Evolutionary conservation across 805 yeast species (phyloP), one percentile per base, ranked within the genome.

Genomic region (Lachancea thermotolerans): DNA sequence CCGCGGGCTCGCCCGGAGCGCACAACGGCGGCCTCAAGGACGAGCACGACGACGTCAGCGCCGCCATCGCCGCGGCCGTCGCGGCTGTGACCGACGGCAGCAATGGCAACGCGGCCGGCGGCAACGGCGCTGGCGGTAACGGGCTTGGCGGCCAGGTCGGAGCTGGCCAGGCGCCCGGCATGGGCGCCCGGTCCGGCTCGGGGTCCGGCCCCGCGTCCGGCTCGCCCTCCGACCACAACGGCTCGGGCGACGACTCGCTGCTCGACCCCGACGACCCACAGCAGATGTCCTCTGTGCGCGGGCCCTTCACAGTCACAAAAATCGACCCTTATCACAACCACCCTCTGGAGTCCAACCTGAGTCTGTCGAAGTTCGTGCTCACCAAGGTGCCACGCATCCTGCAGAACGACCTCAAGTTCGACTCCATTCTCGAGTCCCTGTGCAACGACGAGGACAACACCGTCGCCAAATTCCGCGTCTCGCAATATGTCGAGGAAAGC

Each of bases 261-360:
- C 33, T 30, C 9, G 33, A 30, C 33, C 33, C 33, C 12, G 33
- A 30, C 35, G 39, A 57, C 45, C 21, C 33, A 30, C 33, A 30
- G 14, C 33, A 30, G 33, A 30, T 30, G 33, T 4, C 33, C 14
- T 39, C 49, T 2, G 45, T 49, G n/a, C 46, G 39, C 21, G 67
- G 67, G 2, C 66, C 66, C 25, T 64, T 60, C 43, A 55, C 60
- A 14, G 66, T 64, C 10, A 64, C 66, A 2, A 62, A 62, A 44
- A 61, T 62, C 27, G 63, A 61, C 27, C 66, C 66, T 5, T 61
- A 61, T 34, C 68, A 64, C 48, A 60, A 59, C 42, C 68, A 64
- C 41, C 61, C 68, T 8, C 44, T 62, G 35, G 65, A 61, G 38
- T 53, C 61, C 25, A 64, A 64, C 47, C 45, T 64, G 37, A 38